These are phyloP conservation scores for Tetrapisispora nanseiensis DNA, from an alignment of 805 yeast species.

Conservation along the genomic window DNA sequence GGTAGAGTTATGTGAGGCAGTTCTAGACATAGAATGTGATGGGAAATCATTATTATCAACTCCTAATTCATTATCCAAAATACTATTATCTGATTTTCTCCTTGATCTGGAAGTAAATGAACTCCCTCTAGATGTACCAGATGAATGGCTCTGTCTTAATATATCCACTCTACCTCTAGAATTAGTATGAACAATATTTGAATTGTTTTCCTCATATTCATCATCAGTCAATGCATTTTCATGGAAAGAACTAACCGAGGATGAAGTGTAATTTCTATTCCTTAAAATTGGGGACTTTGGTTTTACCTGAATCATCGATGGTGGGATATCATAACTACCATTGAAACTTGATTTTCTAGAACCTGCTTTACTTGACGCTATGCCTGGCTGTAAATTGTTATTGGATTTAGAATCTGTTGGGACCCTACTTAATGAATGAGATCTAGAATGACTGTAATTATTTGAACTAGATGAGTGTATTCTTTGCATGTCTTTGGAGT, in stretches of 20 bases:
- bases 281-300: constrained; percentile 69
- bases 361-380: constrained; percentile 5
- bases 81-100: constrained; percentile 14
- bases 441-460: not conserved
- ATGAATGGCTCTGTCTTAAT: constrained; percentile 14
- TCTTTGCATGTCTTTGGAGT: constrained; percentile 23
- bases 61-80: not conserved
- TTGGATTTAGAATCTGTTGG: constrained; percentile 2
- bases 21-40: constrained; percentile 11
- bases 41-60: not conserved
- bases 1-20: constrained; percentile 23
- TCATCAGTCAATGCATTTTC: constrained; percentile 27
- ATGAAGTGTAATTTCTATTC: constrained; percentile 21
- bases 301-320: constrained; percentile 58
- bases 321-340: constrained; percentile 38
- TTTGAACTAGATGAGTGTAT: not conserved
- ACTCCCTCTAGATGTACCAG: constrained; percentile 20
- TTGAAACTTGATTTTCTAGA: constrained; percentile 26
- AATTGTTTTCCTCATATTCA: constrained; percentile 13
- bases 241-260: constrained; percentile 16
- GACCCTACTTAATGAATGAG: not conserved
- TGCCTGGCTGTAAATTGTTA: constrained; percentile 3
- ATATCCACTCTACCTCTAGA: constrained; percentile 9
- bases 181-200: not conserved
- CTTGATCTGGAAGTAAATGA: constrained; percentile 15